Conservation (phyloP, 495 filamentous ascomycete species). For the Hyaloscypha variabilis region DNA sequence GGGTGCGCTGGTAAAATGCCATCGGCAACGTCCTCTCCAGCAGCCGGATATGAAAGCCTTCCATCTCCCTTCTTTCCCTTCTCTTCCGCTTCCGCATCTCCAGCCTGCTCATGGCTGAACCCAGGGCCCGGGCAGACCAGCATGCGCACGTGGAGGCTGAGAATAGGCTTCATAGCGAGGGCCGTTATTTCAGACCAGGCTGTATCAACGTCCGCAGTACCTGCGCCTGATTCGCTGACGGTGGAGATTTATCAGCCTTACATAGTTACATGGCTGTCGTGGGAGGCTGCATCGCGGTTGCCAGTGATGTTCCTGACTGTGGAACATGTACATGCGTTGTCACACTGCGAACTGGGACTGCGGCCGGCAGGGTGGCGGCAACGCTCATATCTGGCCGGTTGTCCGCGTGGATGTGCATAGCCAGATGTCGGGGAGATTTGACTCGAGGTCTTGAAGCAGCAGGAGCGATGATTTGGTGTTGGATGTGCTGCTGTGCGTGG, state of each 20-base stretch:
- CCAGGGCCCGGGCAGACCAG: background rate
- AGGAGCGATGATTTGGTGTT: background rate
- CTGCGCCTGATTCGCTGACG: background rate
- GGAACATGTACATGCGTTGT: background rate
- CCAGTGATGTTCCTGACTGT: background rate
- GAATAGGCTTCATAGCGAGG: slow-evolving; percentile 1
- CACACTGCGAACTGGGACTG: background rate
- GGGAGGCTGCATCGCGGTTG: background rate
- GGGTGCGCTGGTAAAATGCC: background rate
- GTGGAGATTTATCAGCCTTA: slow-evolving; percentile 15
- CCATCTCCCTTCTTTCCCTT: background rate
- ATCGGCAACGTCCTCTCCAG: background rate
- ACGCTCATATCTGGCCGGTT: background rate
- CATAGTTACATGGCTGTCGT: background rate
- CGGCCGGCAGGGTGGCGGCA: background rate
- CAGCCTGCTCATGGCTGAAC: background rate
- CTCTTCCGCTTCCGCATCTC: background rate
- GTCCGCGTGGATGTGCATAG: background rate
- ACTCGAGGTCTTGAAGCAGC: background rate
- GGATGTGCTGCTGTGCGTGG: background rate
- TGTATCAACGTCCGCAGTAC: background rate
- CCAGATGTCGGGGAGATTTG: background rate
- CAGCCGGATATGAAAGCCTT: slow-evolving; percentile 4
- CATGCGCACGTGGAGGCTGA: slow-evolving; percentile 20
- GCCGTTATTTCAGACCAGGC: background rate